These are phyloP conservation scores for Ogataea nitratoaversa DNA, from an alignment of 805 yeast genomes.

Conservation along the genomic window DNA sequence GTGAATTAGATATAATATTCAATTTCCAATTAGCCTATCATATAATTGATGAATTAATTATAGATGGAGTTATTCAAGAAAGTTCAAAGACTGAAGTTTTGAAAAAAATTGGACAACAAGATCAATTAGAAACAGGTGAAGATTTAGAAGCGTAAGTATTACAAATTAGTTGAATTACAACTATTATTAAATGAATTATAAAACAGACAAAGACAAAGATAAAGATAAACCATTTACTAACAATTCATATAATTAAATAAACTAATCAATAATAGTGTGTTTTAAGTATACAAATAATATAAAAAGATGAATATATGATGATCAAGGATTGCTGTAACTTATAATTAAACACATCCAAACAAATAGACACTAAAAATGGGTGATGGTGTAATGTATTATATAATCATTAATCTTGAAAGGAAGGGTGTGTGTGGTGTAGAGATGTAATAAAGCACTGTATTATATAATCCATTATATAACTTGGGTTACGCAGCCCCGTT, in stretches of 20 bases:
- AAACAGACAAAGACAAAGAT: background rate
- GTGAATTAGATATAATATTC: constrained; percentile 94
- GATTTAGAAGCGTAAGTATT: constrained; percentile 19
- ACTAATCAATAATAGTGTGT: too few relatives aligned
- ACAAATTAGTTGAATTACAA: too few relatives aligned
- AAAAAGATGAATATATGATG: too few relatives aligned
- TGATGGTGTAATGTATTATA: too few relatives aligned
- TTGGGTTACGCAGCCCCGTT: background rate
- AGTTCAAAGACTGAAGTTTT: constrained; percentile 76
- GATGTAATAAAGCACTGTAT: background rate
- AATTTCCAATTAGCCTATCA: constrained; percentile 93
- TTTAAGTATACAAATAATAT: too few relatives aligned
- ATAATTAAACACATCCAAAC: too few relatives aligned
- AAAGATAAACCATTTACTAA: too few relatives aligned
- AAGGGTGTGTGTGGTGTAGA: background rate
- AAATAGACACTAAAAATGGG: too few relatives aligned
- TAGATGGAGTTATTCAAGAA: constrained; percentile 87
- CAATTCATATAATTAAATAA: background rate
- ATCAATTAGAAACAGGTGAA: constrained; percentile 58
- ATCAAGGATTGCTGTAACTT: too few relatives aligned
- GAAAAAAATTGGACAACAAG: constrained; percentile 75
- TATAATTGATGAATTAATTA: constrained; percentile 80
- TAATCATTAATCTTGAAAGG: too few relatives aligned
- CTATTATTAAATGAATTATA: too few relatives aligned
- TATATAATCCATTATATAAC: too few relatives aligned